Evolutionary conservation across 805 yeast genomes (phyloP), one percentile per base, ranked within the genome.

Genomic region (Yarrowia porcina): DNA sequence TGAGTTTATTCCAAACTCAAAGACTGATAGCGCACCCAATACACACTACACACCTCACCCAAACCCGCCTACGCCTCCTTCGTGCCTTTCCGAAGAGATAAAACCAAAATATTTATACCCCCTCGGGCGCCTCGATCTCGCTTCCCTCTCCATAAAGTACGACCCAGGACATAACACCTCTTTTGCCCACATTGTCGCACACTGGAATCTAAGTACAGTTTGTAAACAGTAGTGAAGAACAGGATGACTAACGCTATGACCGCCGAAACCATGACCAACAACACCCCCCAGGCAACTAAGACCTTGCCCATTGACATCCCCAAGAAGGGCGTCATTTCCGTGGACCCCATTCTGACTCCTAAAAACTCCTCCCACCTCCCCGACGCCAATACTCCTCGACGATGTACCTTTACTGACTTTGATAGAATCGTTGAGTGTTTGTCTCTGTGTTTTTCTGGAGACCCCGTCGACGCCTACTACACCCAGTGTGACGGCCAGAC

Each of bases 401-500:
- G 56, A 32, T 32, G 39, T 8, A 49, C 56, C 39, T 49, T 49
- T 8, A 21, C 56, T 10, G 56, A 49, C 39, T 49, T 49, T 33
- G 56, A 49, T 21, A 11, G 20, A 8, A 49, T 49, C n/a, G 56
- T 49, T 27, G 39, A 49, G 21, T 49, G 56, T 33, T 38, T 49
- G 39, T 49, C 39, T 32, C 56, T 49, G 56, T 49, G 56, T 18
- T 49, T 49, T 15, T 49, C 56, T 11, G 56, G 56, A 27, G 56
- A 49, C 56, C 56, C 56, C 28, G 56, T 49, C 39, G 56, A 49
- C 30, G 56, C 56, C 39, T 49, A 49, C 39, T 49, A 49, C 56
- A 49, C 56, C 13, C 38, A 49, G 39, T 10, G 77, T 74, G 49
- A 78, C 76, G 62, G 70, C 69, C 45, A 73, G 73, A 61, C 72